Evolutionary conservation across 352 stramenopile genomes (phyloP).

Genomic region (Globisporangium cederbergense): DNA sequence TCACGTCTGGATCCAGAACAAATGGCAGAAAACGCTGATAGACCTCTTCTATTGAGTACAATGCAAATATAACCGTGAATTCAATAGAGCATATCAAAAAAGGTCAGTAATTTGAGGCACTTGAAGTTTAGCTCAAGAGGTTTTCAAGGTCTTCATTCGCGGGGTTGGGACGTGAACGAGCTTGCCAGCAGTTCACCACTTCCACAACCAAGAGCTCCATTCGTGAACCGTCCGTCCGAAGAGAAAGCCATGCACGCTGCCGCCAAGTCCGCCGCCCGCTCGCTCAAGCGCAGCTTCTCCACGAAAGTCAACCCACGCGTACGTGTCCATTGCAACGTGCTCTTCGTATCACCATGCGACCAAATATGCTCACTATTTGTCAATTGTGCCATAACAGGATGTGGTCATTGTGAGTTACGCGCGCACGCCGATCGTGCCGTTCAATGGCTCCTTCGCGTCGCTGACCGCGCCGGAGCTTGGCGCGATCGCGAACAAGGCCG

Average conservation of each 20-base stretch:
- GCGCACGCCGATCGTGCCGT: conserved; percentile 95
- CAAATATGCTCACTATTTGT: neutral
- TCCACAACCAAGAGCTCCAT: neutral
- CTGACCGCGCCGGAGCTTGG: conserved; percentile 91
- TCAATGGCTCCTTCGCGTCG: conserved; percentile 89
- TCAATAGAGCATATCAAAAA: neutral
- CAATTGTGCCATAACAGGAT: conserved; percentile 37
- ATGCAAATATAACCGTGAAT: neutral
- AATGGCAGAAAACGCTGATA: neutral
- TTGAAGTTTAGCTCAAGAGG: conserved; percentile 5
- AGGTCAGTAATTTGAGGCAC: neutral
- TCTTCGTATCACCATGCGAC: neutral
- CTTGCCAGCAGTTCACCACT: neutral
- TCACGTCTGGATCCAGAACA: neutral
- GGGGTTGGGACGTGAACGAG: conserved; percentile 5
- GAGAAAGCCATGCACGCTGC: conserved; percentile 23
- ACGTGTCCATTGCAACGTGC: conserved; percentile 11
- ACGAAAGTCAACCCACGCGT: conserved; percentile 33
- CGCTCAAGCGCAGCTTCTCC: conserved; percentile 42
- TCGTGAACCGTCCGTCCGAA: neutral
- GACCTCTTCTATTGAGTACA: neutral
- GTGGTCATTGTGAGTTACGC: conserved; percentile 95
- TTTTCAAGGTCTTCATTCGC: conserved; percentile 12
- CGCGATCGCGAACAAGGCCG: conserved; percentile 87
- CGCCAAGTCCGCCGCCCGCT: conserved; percentile 21